A percentile compares a stretch with the other conserved stretches of the same genome.
phyloP scores from a whole-genome alignment of 2,329 filamentous ascomycete species.

The Claviceps sp. region DNA sequence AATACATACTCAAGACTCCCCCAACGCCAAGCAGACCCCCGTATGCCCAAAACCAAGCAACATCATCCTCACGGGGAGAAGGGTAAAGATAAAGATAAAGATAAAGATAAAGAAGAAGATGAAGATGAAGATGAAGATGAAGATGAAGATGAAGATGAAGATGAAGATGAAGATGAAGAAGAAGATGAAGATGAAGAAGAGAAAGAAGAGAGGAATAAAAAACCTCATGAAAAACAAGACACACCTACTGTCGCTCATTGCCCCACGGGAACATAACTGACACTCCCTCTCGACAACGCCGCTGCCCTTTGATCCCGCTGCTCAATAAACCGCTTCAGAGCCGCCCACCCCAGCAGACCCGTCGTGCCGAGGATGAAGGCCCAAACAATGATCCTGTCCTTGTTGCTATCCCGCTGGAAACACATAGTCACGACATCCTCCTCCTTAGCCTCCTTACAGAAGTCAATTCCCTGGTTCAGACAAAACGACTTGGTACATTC shows the following conservation, averaged over 20 bases:
- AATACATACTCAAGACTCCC: background rate
- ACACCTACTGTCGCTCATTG: background rate
- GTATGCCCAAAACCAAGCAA: background rate
- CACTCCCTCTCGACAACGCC: slow-evolving; percentile 15
- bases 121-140: background rate
- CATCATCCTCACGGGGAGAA: background rate
- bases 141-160: background rate
- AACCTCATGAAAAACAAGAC: background rate
- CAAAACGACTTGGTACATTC: slow-evolving; percentile 55
- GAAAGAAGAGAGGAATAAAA: background rate
- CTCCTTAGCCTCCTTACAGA: slow-evolving; percentile 49
- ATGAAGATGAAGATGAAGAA: background rate
- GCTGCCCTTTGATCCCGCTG: slow-evolving; percentile 19
- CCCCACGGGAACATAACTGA: slow-evolving; percentile 16
- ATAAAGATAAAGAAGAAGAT: background rate
- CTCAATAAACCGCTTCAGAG: slow-evolving; percentile 34
- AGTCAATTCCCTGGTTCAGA: slow-evolving; percentile 43
- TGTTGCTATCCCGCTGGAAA: slow-evolving; percentile 54
- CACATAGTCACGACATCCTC: slow-evolving; percentile 49
- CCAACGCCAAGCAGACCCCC: background rate
- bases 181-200: background rate
- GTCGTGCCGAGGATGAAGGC: slow-evolving; percentile 46
- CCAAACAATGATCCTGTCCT: slow-evolving; percentile 54
- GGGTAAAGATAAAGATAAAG: background rate
- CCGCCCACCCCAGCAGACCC: slow-evolving; percentile 48